phyloP scores from a whole-genome alignment of 2,329 filamentous ascomycete genomes.

The Rutstroemia sp. region DNA sequence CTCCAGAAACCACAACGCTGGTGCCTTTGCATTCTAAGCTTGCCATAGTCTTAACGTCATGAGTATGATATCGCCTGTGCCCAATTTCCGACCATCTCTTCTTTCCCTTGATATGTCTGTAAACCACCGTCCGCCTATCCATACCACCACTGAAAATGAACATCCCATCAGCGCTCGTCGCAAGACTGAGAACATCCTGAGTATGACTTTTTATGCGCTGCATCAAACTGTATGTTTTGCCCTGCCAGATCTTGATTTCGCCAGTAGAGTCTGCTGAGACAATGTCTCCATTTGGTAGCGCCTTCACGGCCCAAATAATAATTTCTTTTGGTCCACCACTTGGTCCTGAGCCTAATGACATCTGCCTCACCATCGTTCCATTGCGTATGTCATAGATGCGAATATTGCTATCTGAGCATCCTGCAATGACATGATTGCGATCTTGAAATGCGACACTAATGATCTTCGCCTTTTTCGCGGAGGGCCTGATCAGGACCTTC shows the following conservation, averaged over 20 bases:
- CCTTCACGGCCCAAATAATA: slow-evolving; percentile 90
- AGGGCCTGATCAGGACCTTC: slow-evolving; percentile 65
- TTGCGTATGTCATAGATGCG: slow-evolving; percentile 81
- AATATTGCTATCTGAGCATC: slow-evolving; percentile 95
- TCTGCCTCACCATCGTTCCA: slow-evolving; percentile 67
- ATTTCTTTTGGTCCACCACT: slow-evolving; percentile 73
- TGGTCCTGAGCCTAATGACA: slow-evolving; percentile 78
- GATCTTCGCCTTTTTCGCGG: slow-evolving; percentile 79
- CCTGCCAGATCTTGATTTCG: slow-evolving; percentile 89
- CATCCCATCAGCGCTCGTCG: slow-evolving; percentile 70
- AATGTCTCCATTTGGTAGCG: slow-evolving; percentile 78
- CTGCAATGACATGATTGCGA: slow-evolving; percentile 73
- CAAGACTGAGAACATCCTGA: slow-evolving; percentile 85
- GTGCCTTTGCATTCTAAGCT: slow-evolving; percentile 77
- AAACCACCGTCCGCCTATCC: slow-evolving; percentile 79
- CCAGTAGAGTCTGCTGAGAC: slow-evolving; percentile 93
- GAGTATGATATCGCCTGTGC: slow-evolving; percentile 79
- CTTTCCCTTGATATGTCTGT: slow-evolving; percentile 58
- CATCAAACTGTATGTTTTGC: slow-evolving; percentile 79
- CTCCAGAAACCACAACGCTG: slow-evolving; percentile 87
- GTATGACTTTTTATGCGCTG: slow-evolving; percentile 83
- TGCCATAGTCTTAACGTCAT: slow-evolving; percentile 93
- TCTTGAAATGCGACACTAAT: slow-evolving; percentile 89
- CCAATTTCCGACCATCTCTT: slow-evolving; percentile 78
- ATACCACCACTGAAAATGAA: slow-evolving; percentile 86